A percentile compares a stretch with the other conserved stretches of the same genome.
Evolutionary conservation across 139 green algal species (phyloP).

Genomic region (Chlamydomonas eustigma): DNA sequence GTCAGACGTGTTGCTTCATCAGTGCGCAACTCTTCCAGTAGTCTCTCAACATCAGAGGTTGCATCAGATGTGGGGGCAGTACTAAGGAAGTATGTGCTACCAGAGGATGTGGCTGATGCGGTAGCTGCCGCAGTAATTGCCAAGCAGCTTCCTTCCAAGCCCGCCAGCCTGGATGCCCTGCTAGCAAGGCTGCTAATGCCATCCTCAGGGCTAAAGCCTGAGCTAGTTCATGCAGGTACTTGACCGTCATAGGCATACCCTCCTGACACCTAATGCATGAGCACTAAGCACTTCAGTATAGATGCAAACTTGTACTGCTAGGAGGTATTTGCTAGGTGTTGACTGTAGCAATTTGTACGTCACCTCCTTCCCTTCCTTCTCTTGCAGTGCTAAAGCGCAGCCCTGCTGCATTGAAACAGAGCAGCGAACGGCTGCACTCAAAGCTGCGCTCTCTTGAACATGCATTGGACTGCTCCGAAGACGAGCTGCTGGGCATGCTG

Average conservation of each 20-base stretch:
- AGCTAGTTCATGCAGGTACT: background rate
- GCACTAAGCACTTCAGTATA: too few relatives aligned
- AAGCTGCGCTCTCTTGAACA: background rate
- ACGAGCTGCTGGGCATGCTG: conserved; percentile 9
- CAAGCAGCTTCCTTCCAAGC: conserved; percentile 4
- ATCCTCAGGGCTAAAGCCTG: background rate
- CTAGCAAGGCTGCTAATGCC: background rate
- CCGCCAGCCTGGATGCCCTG: background rate
- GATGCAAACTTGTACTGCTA: too few relatives aligned
- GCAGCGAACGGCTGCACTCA: background rate
- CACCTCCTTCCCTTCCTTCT: too few relatives aligned
- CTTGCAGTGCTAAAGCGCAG: conserved; percentile 6
- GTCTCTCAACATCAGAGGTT: background rate
- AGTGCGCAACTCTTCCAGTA: background rate
- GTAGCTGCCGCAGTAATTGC: background rate
- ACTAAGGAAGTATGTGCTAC: background rate
- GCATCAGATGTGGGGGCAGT: background rate
- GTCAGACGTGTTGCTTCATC: background rate
- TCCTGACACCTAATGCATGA: too few relatives aligned
- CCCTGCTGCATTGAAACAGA: conserved; percentile 6
- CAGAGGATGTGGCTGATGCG: background rate
- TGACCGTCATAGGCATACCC: too few relatives aligned
- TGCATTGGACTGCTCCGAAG: background rate
- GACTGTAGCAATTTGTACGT: too few relatives aligned
- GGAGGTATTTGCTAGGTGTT: too few relatives aligned